Base-by-base conservation (phyloP, 495 filamentous ascomycete genomes). In the Glonium stellatum region DNA sequence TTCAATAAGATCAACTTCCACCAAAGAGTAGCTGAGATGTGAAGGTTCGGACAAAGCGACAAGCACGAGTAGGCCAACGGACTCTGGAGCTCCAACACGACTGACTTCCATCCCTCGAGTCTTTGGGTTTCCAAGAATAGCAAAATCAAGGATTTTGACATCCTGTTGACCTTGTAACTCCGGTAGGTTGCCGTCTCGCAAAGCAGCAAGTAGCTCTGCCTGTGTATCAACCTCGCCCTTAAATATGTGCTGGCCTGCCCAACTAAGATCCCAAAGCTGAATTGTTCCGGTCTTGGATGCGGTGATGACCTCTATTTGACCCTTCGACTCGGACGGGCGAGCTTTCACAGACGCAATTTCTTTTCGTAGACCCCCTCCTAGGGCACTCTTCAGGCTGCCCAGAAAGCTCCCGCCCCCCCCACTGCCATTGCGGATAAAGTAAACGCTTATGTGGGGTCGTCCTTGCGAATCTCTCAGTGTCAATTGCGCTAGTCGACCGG, bases 201-300 rank as follows among this genome's bases (percentile, higher is more conserved):
- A 6, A 5, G 67, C 50, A 5, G 61, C 48, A 62, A 54, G 73
- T 34, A 83, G 61, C n/a, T 77, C 68, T 5, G 70, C 59, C 59
- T 76, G 76, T 10, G 76, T 66, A 65, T 84, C 78, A 22, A 77
- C 72, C 51, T 83, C 79, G 51, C 71, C 74, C 60, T 77, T 80
- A 41, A 83, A 69, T 4, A 75, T 73, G 57, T 82, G 79, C 19
- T 80, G 87, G 27, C 91, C 91, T 37, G 88, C 86, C 71, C 91
- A 87, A 67, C 89, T 89, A 4, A 95, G 78, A 68, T 88, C 86
- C 93, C 93, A 98, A 11, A 85, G 79, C 58, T 93, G 85, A 13
- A 98, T 71, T 31, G 82, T 73, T 21, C 89, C 91, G 44, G 83
- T 82, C 5, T 83, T 78, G 11, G 90, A 91, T 31, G 83, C 84